Evolutionary conservation across 2,329 filamentous ascomycete genomes (phyloP).

Genomic region (Ophiostoma australiae): DNA sequence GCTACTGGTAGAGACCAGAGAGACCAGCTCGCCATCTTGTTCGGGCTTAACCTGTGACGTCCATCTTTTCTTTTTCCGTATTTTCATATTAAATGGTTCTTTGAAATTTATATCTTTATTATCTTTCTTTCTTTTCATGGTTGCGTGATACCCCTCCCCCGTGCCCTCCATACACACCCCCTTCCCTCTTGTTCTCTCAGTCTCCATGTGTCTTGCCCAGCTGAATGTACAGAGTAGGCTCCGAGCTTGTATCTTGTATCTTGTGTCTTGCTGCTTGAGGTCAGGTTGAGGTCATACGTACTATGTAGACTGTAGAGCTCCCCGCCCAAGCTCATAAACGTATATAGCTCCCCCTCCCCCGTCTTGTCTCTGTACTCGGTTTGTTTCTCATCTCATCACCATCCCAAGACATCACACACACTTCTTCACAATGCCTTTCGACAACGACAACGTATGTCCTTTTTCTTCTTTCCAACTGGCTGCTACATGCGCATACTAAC

Average conservation of each 20-base stretch:
- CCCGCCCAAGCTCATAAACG: constrained; percentile 17
- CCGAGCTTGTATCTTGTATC: background rate
- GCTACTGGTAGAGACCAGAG: background rate
- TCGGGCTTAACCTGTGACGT: background rate
- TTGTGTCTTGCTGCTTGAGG: background rate
- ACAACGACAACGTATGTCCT: constrained; percentile 35
- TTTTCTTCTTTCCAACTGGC: constrained; percentile 31
- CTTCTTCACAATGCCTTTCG: constrained; percentile 26
- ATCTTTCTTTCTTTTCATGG: background rate
- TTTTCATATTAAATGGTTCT: background rate
- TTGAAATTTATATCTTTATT: background rate
- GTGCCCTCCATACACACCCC: background rate
- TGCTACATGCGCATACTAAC: background rate
- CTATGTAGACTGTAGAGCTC: background rate
- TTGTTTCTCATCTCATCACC: background rate
- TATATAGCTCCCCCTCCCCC: constrained; percentile 18
- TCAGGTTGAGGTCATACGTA: background rate
- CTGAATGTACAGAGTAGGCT: background rate
- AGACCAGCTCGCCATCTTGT: background rate
- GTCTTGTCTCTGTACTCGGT: background rate
- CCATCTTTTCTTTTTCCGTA: background rate
- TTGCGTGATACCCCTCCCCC: constrained; percentile 10
- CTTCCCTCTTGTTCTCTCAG: constrained; percentile 10
- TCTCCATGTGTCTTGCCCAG: background rate
- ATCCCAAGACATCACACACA: constrained; percentile 5